Evolutionary conservation across 2,329 filamentous ascomycete species (phyloP), one percentile per base, ranked within the genome.

Genomic region (Hymenoscyphus occultus): DNA sequence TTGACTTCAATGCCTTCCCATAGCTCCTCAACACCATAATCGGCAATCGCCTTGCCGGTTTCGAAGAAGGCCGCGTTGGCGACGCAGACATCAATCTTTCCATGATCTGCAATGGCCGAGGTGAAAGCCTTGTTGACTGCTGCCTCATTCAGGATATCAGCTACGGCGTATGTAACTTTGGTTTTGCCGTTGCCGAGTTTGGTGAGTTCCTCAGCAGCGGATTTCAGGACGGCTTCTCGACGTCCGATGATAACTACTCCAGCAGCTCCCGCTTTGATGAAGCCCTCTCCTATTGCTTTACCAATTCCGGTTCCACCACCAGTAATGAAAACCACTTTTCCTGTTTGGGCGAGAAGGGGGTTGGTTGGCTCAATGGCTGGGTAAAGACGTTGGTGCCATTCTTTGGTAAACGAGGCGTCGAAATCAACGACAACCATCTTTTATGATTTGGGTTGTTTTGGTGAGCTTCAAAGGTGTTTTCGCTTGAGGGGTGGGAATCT

Each of bases 221-320:
- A 78, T 19, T 77, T 71, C 31, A 75, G 69, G 63, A 78, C 75
- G 22, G 71, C 73, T 69, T 68, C 73, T 48, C 74, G 72, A 19
- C 81, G 79, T 35, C 80, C 81, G 0, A 82, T 69, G 6, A 84
- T 74, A 10, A 75, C 76, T 60, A 84, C 79, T 0, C 74, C 73
- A 56, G 76, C 71, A 0, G 80, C 80, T 9, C 80, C 80, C 63
- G 81, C 80, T 68, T 73, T 57, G 12, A 80, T 80, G 62, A 82
- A 83, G 67, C 69, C 71, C 28, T 60, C 71, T 7, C 79, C 79
- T 5, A 77, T 82, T 59, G 75, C 78, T 56, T 74, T 75, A 39
- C 81, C 80, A 42, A 83, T 82, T 5, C 80, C 81, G 13, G 71
- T 77, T 3, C 80, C 80, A 0, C 78, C 80, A 22, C 80, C 80